phyloP scores from a whole-genome alignment of 2,329 filamentous ascomycete genomes.

The Chaetomiaceae sp. region DNA sequence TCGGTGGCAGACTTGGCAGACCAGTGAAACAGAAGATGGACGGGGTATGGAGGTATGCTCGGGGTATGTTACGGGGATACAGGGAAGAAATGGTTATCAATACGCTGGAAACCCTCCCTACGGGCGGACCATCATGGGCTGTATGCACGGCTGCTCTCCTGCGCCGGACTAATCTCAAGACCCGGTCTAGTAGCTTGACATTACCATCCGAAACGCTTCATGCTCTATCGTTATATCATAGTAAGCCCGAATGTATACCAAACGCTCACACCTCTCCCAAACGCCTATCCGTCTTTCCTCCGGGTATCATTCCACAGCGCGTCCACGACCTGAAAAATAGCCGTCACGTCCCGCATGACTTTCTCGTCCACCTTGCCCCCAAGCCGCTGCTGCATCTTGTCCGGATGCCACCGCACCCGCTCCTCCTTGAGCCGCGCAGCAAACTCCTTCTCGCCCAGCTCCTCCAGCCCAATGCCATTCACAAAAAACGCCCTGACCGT shows the following conservation, averaged over 20 bases:
- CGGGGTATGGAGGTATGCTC: too few species aligned
- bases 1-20: too few species aligned
- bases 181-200: too few species aligned
- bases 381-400: slow-evolving; percentile 91
- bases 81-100: too few species aligned
- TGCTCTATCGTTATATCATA: not conserved
- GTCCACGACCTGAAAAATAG: slow-evolving; percentile 89
- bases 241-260: not conserved
- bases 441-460: slow-evolving; percentile 43
- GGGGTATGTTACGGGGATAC: too few species aligned
- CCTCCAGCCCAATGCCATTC: slow-evolving; percentile 40
- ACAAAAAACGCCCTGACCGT: slow-evolving; percentile 68
- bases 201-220: too few species aligned
- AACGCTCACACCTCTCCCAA: not conserved
- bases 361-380: slow-evolving; percentile 66
- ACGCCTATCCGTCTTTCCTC: slow-evolving; percentile 19
- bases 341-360: slow-evolving; percentile 75
- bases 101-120: too few species aligned
- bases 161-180: too few species aligned
- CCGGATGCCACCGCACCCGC: slow-evolving; percentile 91
- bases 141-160: too few species aligned
- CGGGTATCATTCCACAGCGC: slow-evolving; percentile 66
- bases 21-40: too few species aligned
- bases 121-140: too few species aligned
- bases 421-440: slow-evolving; percentile 67